Base-by-base conservation (phyloP, 2,329 filamentous ascomycete genomes). In the Colletotrichum echinochloae region DNA sequence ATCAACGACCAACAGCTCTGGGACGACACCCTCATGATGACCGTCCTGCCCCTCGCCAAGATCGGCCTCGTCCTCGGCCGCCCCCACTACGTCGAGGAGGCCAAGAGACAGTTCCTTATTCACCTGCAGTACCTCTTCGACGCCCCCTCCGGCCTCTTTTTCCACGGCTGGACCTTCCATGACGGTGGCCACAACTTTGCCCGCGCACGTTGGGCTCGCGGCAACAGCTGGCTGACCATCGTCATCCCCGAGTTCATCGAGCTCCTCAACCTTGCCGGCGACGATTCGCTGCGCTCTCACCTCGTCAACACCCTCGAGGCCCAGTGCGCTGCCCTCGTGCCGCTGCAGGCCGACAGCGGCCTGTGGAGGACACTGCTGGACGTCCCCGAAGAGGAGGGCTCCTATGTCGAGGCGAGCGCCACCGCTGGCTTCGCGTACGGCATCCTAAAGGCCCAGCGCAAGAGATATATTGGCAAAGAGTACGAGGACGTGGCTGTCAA, bases 21-120 rank as follows among this genome's bases (percentile, higher is more conserved):
- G 93, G 93, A 94, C 74, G 93, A 95, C 78, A 95, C 93, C 7
- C 84, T 95, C 54, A 95, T 95, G 92, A 95, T 95, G 93, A 94
- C 92, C 0, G 92, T 94, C 7, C 82, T 95, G 80, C 93, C 93
- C 1, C 84, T 95, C 23, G 92, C 92, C 23, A 95, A 95, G 82
- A 94, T 94, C 71, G 93, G 93, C 0, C 86, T 90, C 66, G 83
- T 94, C 5, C 85, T 95, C 3, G 84, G 88, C 71, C 84, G 92
- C 1, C 91, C 91, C 0, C 87, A 92, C 74, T 95, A 95, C 77
- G 84, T 95, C 33, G 91, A 89, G 51, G 93, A 95, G 80, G 92
- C 92, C 14, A 94, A 94, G 81, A 84, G 88, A 9, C 93, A 95
- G 79, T 94, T 94, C 77, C 83, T 95, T 52, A 81, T 94, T 18